These are phyloP conservation scores for Podaxis sp. DNA, from an alignment of 768 basidiomycete species.

Conservation along the genomic window DNA sequence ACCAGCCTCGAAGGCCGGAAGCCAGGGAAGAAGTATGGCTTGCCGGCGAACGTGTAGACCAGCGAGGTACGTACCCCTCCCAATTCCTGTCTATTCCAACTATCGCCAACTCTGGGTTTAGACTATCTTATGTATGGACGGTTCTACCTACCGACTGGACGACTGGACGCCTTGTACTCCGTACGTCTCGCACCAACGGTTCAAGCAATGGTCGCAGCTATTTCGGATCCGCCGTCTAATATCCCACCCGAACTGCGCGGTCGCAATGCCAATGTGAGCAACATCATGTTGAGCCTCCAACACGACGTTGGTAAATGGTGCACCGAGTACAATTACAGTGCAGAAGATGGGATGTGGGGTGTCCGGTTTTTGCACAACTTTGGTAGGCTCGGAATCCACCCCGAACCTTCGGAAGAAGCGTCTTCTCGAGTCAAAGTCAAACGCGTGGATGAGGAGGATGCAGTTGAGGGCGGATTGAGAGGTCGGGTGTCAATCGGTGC, in stretches of 20 bases:
- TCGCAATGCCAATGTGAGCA: conserved; percentile 54
- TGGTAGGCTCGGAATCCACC: conserved; percentile 48
- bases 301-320: conserved; percentile 93
- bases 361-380: conserved; percentile 89
- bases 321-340: conserved; percentile 92
- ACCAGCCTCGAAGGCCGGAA: conserved; percentile 78
- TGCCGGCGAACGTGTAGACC: conserved; percentile 75
- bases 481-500: conserved; percentile 91
- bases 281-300: conserved; percentile 81
- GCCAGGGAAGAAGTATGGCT: conserved; percentile 78
- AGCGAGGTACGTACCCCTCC: conserved; percentile 49
- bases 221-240: conserved; percentile 72
- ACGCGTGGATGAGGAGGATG: conserved; percentile 94
- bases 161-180: conserved; percentile 88
- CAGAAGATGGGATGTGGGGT: conserved; percentile 93
- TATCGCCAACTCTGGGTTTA: conserved; percentile 20
- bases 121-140: conserved; percentile 95
- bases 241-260: conserved; percentile 39
- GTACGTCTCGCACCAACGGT: conserved; percentile 75
- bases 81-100: background rate
- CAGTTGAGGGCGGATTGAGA: conserved; percentile 85
- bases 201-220: conserved; percentile 82
- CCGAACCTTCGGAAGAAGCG: conserved; percentile 9
- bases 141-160: conserved; percentile 83
- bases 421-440: conserved; percentile 43